These are phyloP conservation scores for Cupressus sempervirens DNA, from an alignment of 75 land plant genomes.

Conservation along the genomic window DNA sequence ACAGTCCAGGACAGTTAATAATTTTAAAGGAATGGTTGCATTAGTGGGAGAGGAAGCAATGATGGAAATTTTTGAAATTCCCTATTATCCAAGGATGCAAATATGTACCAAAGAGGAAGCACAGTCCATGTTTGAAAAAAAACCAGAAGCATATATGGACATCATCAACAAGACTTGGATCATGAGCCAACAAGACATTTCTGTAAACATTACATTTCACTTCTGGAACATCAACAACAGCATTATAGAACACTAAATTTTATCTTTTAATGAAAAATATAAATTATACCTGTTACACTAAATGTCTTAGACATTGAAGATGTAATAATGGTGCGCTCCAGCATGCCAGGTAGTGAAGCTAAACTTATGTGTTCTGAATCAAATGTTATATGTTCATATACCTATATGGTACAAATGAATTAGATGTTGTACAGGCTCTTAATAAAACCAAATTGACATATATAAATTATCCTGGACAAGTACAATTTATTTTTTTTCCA, in stretches of 20 bases:
- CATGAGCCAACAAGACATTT: no score
- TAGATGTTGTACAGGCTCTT: not conserved
- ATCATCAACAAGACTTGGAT: no score
- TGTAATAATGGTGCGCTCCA: conserved; percentile 79
- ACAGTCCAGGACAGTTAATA: no score
- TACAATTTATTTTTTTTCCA: not conserved
- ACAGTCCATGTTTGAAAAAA: no score
- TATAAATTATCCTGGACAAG: not conserved
- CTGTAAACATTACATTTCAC: not conserved
- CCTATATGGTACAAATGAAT: conserved; percentile 34
- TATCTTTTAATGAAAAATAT: not conserved
- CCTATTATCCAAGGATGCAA: no score
- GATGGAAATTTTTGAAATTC: no score
- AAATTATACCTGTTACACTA: conserved; percentile 64
- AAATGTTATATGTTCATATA: conserved; percentile 83
- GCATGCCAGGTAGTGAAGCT: conserved; percentile 84
- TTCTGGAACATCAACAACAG: not conserved
- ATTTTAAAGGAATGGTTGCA: no score
- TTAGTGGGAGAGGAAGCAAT: no score
- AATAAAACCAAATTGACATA: not conserved
- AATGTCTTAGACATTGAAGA: conserved; percentile 93
- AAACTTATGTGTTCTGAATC: conserved; percentile 59
- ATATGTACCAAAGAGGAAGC: no score
- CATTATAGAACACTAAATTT: not conserved
- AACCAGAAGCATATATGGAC: no score